These are phyloP conservation scores for Eutrema japonicum DNA, from an alignment of 345 rosid genomes.

Conservation along the genomic window DNA sequence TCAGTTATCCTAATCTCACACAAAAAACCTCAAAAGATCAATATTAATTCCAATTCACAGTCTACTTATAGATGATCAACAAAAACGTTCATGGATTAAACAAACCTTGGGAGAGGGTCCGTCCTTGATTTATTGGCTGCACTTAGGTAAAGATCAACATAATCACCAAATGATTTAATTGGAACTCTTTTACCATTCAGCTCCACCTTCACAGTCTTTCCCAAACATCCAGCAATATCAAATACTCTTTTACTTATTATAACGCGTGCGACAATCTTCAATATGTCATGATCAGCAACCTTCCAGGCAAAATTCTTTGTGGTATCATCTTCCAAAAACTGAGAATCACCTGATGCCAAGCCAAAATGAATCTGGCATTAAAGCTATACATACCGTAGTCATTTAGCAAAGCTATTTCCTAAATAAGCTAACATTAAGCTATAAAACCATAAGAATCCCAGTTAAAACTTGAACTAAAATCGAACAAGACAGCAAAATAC, in stretches of 20 bases:
- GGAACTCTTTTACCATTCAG: constrained; percentile 77
- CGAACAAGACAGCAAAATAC: constrained; percentile 11
- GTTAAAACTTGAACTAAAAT: neutral
- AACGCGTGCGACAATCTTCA: constrained; percentile 96
- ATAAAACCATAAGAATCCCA: neutral
- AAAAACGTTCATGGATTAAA: constrained; percentile 3
- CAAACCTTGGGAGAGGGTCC: constrained; percentile 68
- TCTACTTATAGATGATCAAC: neutral
- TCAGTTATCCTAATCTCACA: constrained; percentile 60
- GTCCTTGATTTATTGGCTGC: constrained; percentile 51
- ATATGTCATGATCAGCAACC: constrained; percentile 94
- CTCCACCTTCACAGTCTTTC: constrained; percentile 89
- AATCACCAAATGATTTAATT: constrained; percentile 74
- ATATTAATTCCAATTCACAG: constrained; percentile 14
- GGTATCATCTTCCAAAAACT: constrained; percentile 66
- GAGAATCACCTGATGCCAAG: constrained; percentile 59
- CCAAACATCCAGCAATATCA: constrained; percentile 95
- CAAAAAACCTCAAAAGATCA: constrained; percentile 18
- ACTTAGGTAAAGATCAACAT: constrained; percentile 69
- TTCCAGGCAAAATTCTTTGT: constrained; percentile 66
- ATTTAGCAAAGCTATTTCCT: too few species aligned
- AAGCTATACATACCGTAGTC: constrained; percentile 5
- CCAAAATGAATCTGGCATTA: constrained; percentile 25
- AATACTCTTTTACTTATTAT: constrained; percentile 92
- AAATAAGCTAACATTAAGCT: neutral